Evolutionary conservation across 75 land plant species (phyloP).

Genomic region (Picea sitchensis): DNA sequence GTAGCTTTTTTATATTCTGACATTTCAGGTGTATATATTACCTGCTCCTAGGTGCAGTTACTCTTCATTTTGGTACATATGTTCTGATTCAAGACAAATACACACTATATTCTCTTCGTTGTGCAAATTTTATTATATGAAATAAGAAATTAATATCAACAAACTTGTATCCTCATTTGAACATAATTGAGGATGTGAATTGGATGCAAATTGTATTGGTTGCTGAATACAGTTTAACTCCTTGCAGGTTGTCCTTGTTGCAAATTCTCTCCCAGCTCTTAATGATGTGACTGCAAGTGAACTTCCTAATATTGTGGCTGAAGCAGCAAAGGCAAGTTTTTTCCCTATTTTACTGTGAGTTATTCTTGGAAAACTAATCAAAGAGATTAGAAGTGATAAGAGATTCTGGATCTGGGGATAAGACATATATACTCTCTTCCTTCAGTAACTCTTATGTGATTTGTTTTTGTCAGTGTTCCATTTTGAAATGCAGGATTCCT

Average conservation of each 20-base stretch:
- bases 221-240: not conserved
- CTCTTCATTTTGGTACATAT: not conserved
- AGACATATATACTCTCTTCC: not conserved
- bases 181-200: not conserved
- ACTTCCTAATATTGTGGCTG: constrained; percentile 89
- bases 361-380: not conserved
- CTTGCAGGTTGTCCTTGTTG: constrained; percentile 90
- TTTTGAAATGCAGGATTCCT: not conserved
- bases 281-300: constrained; percentile 95
- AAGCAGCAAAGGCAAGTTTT: constrained; percentile 82
- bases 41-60: not conserved
- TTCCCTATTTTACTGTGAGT: not conserved
- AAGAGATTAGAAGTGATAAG: not conserved
- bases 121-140: too few species aligned
- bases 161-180: not conserved
- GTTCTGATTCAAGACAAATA: too few species aligned
- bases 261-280: constrained; percentile 92
- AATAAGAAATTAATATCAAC: too few species aligned
- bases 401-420: not conserved
- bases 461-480: not conserved
- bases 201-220: not conserved
- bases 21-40: not conserved
- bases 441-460: not conserved
- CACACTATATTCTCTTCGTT: too few species aligned
- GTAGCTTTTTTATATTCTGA: too few species aligned